phyloP scores from a whole-genome alignment of 805 yeast genomes.

The Helenozyma rhizophorensis region DNA sequence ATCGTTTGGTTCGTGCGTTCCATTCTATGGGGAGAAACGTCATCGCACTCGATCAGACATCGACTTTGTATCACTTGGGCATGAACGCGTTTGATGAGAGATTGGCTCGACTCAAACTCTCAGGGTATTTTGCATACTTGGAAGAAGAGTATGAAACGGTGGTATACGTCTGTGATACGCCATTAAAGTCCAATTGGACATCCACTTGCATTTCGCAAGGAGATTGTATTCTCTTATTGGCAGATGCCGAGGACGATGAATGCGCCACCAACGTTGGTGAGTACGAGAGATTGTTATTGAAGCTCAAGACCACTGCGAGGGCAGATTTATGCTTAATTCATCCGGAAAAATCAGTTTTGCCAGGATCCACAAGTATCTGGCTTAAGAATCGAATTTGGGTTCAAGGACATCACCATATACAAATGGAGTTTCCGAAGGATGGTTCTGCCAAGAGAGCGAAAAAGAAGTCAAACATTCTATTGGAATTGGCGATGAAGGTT shows the following conservation, averaged over 20 bases:
- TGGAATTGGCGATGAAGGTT: slow-evolving; percentile 34
- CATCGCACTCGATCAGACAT: slow-evolving; percentile 76
- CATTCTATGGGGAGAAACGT: slow-evolving; percentile 68
- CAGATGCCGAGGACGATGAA: slow-evolving; percentile 67
- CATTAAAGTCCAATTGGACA: slow-evolving; percentile 83
- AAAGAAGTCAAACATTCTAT: slow-evolving; percentile 22
- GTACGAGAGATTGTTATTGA: slow-evolving; percentile 70
- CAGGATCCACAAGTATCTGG: slow-evolving; percentile 86
- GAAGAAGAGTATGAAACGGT: slow-evolving; percentile 89
- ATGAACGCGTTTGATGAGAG: slow-evolving; percentile 85
- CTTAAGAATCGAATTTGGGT: slow-evolving; percentile 85
- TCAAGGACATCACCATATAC: slow-evolving; percentile 88
- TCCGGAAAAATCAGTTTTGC: slow-evolving; percentile 73
- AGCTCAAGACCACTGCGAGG: slow-evolving; percentile 76
- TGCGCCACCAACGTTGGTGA: slow-evolving; percentile 72
- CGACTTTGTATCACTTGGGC: slow-evolving; percentile 76
- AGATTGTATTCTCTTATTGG: slow-evolving; percentile 84
- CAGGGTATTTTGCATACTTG: slow-evolving; percentile 85
- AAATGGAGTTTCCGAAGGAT: slow-evolving; percentile 45
- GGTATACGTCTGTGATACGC: slow-evolving; percentile 83
- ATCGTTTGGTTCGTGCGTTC: slow-evolving; percentile 64
- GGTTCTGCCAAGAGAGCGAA: slow-evolving; percentile 12
- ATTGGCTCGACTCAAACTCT: slow-evolving; percentile 75
- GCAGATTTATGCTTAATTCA: slow-evolving; percentile 84
- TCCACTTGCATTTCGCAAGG: slow-evolving; percentile 91